Percentiles rank a stretch among this genome's conserved stretches.
Evolutionary conservation across 345 rosid genomes (phyloP).

Genomic region (Boechera retrofracta): DNA sequence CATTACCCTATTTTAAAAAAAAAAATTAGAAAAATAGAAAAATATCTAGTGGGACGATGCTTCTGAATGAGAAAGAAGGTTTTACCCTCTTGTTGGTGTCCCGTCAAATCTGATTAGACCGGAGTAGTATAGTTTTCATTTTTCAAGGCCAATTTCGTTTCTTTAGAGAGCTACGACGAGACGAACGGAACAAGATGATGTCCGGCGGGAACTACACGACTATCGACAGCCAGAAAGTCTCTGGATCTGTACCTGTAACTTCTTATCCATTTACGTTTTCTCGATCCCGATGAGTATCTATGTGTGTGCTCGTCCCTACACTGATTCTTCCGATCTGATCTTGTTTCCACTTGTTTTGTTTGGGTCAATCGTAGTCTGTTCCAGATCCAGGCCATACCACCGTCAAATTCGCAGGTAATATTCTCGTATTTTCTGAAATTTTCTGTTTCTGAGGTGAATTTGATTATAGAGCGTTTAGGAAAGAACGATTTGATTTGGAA

Average conservation of each 20-base stretch:
- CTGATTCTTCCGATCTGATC: constrained; percentile 48
- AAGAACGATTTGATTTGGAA: constrained; percentile 20
- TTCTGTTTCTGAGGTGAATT: constrained; percentile 5
- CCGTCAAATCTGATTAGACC: constrained; percentile 34
- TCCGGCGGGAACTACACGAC: constrained; percentile 90
- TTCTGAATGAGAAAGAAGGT: constrained; percentile 33
- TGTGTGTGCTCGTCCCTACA: constrained; percentile 3
- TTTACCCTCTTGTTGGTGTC: neutral
- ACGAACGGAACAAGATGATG: constrained; percentile 62
- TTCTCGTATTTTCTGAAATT: constrained; percentile 9
- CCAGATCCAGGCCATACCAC: constrained; percentile 74
- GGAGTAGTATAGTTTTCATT: neutral
- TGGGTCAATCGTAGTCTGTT: constrained; percentile 65
- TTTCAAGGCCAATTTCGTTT: constrained; percentile 17
- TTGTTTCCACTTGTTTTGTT: constrained; percentile 22
- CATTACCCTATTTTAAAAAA: too few species aligned
- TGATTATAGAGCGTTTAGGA: constrained; percentile 14
- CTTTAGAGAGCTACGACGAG: neutral
- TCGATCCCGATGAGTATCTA: constrained; percentile 26
- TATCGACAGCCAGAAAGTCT: constrained; percentile 82
- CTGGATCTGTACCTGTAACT: constrained; percentile 96
- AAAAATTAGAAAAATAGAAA: neutral
- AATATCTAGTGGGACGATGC: neutral
- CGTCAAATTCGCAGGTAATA: constrained; percentile 79
- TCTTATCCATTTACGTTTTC: neutral